phyloP scores from a whole-genome alignment of 106 monocot species.

The Dendrobium catenatum region DNA sequence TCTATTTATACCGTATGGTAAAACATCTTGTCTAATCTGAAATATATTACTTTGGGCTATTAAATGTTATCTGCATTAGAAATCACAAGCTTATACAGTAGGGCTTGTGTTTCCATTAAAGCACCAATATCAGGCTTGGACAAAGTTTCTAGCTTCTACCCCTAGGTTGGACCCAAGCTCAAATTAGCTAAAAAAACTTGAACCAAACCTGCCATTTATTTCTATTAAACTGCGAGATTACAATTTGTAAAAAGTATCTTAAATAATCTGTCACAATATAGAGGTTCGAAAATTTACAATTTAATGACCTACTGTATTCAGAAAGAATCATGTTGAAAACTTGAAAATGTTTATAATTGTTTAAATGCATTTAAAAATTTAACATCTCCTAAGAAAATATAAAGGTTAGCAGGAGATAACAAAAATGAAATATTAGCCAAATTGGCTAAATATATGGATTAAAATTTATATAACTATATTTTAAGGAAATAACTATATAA shows the following conservation, averaged over 20 bases:
- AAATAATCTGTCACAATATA: not conserved
- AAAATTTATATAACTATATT: too few relatives aligned
- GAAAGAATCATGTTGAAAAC: not conserved
- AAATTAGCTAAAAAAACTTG: not conserved
- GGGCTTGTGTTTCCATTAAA: too few relatives aligned
- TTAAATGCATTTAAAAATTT: not conserved
- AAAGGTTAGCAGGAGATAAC: too few relatives aligned
- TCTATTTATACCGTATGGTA: too few relatives aligned
- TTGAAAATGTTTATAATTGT: not conserved
- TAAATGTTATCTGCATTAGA: not conserved
- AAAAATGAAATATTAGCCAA: not conserved
- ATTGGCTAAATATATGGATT: not conserved
- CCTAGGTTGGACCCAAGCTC: too few relatives aligned
- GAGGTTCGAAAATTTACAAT: not conserved
- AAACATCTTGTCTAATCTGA: too few relatives aligned
- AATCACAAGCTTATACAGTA: too few relatives aligned
- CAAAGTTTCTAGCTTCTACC: too few relatives aligned
- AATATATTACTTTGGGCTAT: too few relatives aligned
- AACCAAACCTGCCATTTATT: not conserved
- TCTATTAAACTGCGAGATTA: not conserved
- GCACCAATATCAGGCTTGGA: too few relatives aligned
- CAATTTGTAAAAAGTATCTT: not conserved
- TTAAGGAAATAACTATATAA: too few relatives aligned
- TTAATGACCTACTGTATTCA: not conserved
- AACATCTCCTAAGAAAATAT: too few relatives aligned